A percentile compares a stretch with the other conserved stretches of the same genome.
Conservation (phyloP, 2,329 filamentous ascomycete genomes). For the Pseudogymnoascus sp. region DNA sequence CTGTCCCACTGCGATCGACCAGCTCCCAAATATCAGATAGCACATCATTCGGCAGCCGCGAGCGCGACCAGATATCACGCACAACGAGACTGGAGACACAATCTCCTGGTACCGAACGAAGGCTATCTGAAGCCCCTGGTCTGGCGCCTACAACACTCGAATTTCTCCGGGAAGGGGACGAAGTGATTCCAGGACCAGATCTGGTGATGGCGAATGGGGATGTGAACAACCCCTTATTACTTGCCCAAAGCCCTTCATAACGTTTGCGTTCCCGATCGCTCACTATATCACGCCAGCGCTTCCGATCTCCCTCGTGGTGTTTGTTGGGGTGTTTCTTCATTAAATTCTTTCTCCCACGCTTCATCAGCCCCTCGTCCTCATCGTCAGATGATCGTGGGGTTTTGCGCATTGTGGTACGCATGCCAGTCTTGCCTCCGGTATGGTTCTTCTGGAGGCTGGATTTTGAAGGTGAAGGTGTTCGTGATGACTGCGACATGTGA, state of each 20-base stretch:
- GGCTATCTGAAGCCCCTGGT: conserved; percentile 15
- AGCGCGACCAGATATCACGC: conserved; percentile 67
- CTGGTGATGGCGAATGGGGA: conserved; percentile 18
- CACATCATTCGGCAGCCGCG: conserved; percentile 58
- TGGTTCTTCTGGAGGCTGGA: not conserved
- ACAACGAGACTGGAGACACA: conserved; percentile 61
- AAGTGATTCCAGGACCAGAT: not conserved
- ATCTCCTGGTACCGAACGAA: conserved; percentile 30
- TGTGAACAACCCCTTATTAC: conserved; percentile 54
- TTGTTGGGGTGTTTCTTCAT: conserved; percentile 59
- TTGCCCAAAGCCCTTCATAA: conserved; percentile 80
- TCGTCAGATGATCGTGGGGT: conserved; percentile 27
- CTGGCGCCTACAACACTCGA: not conserved
- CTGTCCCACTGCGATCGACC: conserved; percentile 51
- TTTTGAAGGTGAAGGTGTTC: conserved; percentile 38
- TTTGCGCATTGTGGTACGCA: conserved; percentile 61
- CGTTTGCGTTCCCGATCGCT: conserved; percentile 66
- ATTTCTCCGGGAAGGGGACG: not conserved
- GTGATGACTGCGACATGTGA: conserved; percentile 27
- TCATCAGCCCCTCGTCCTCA: conserved; percentile 19
- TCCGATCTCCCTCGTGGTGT: conserved; percentile 68
- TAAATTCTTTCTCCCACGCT: conserved; percentile 37
- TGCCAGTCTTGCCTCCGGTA: conserved; percentile 35
- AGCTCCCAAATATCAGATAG: conserved; percentile 71
- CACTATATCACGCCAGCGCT: conserved; percentile 69